phyloP scores from a whole-genome alignment of 1,284 basidiomycete genomes.

The Marasmius oreades region DNA sequence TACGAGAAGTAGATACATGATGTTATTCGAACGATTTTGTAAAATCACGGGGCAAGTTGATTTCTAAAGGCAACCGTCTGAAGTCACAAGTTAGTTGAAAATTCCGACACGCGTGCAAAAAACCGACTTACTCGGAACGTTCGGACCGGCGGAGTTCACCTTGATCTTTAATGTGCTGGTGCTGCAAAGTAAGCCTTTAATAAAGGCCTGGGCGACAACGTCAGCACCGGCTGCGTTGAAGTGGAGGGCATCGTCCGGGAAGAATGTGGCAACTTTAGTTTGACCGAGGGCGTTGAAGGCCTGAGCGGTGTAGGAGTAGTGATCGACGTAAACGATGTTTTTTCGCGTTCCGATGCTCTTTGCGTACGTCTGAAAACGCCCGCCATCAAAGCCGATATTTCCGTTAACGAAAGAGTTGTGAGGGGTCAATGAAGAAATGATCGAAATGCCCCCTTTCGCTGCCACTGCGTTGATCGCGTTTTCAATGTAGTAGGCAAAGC shows the following conservation, averaged over 20 bases:
- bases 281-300: slow-evolving; percentile 28
- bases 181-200: slow-evolving; percentile 23
- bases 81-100: neutral
- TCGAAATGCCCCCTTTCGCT: slow-evolving; percentile 33
- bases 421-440: slow-evolving; percentile 33
- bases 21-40: too few species aligned
- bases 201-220: slow-evolving; percentile 29
- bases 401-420: slow-evolving; percentile 30
- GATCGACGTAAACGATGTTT: slow-evolving; percentile 30
- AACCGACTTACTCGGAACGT: slow-evolving; percentile 21
- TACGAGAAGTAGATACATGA: too few species aligned
- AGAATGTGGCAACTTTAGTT: slow-evolving; percentile 26
- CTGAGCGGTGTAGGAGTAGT: slow-evolving; percentile 28
- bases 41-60: neutral
- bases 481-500: slow-evolving; percentile 22
- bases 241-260: slow-evolving; percentile 34
- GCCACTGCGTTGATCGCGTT: slow-evolving; percentile 27
- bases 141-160: slow-evolving; percentile 22
- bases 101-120: neutral
- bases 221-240: slow-evolving; percentile 28
- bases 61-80: slow-evolving; percentile 6
- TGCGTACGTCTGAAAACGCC: slow-evolving; percentile 33
- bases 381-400: slow-evolving; percentile 20
- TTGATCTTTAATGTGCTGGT: slow-evolving; percentile 18
- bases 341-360: slow-evolving; percentile 23